Base-by-base conservation (phyloP, 768 basidiomycete species). In the Gloeostereum incarnatum region DNA sequence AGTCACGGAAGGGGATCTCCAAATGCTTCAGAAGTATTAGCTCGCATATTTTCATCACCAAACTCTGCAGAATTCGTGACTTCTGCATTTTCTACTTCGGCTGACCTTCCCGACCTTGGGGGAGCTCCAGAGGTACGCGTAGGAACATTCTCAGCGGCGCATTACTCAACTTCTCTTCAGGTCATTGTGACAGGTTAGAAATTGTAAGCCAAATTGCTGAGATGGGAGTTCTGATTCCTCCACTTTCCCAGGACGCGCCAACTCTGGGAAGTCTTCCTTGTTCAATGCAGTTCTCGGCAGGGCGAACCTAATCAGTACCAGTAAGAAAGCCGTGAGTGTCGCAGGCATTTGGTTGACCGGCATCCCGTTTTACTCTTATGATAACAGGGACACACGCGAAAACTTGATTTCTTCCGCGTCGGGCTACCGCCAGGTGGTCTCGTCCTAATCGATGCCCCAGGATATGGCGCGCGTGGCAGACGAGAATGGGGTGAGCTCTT, bases 381-480 rank as follows among this genome's bases (percentile, higher is more conserved):
- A 11, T 5, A 18, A 4, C 44, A 87, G 84, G 85, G 85, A 10
- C 68, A 73, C n/a, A 88, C 85, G 9, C 71, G 72, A 48, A 55
- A 74, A 7, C 58, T 89, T 35, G 82, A 86, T 45, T 87, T 86
- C 49, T 86, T 72, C 52, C 64, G 71, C 27, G 72, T 86, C n/a
- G 80, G 81, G 3, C 46, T 56, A 2, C 71, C 72, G 5, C 65
- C 71, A 18, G 75, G 76, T 22, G 66, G 73, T 26, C 61, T 84
- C 23, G 52, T 86, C 16, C 58, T 89, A 3, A 85, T 90, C 7
- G 87, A 90, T 49, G 71, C 85, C 9, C 87, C 87, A 2, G 86
- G 87, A 11, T 90, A 89, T 52, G 87, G 87, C 34, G 59, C 67
- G 6, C 66, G 82, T 38, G 85, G 87, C 9, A 69, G 81, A 30